Conservation (phyloP, 2,329 filamentous ascomycete species). For the Diaporthe sp. region DNA sequence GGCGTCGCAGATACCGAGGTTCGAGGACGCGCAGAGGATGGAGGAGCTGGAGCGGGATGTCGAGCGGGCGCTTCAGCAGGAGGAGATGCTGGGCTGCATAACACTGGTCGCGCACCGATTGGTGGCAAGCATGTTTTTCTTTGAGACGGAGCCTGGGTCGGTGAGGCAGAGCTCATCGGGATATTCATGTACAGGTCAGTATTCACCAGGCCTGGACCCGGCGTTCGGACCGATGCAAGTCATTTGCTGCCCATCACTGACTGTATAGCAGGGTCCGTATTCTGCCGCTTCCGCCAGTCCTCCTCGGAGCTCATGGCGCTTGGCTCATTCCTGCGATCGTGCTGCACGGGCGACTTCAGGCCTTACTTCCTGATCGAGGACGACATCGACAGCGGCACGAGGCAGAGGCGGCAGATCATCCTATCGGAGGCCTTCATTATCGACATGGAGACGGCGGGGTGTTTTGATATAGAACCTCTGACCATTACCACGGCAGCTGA, state of each 20-base stretch:
- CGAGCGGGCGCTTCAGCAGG: not conserved
- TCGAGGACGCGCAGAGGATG: slow-evolving; percentile 18
- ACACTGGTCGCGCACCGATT: not conserved
- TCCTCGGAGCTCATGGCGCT: not conserved
- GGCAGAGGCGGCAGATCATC: not conserved
- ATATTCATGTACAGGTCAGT: not conserved
- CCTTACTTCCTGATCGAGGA: slow-evolving; percentile 20
- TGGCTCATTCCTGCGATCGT: slow-evolving; percentile 8
- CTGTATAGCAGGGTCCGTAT: not conserved
- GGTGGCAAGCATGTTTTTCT: slow-evolving; percentile 21
- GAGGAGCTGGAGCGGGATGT: not conserved
- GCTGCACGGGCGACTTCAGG: not conserved
- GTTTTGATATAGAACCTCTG: not conserved
- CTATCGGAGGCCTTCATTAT: not conserved
- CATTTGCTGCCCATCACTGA: not conserved
- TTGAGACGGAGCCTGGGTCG: not conserved
- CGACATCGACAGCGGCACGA: not conserved
- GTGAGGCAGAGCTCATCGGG: not conserved
- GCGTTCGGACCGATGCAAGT: fast-evolving
- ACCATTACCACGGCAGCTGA: not conserved
- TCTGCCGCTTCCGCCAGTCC: slow-evolving; percentile 18
- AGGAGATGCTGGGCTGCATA: not conserved
- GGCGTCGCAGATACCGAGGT: slow-evolving; percentile 13
- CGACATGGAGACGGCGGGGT: not conserved
- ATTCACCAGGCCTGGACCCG: fast-evolving